Base-by-base conservation (phyloP, 75 land plant species). In the Gnetum montanum region DNA sequence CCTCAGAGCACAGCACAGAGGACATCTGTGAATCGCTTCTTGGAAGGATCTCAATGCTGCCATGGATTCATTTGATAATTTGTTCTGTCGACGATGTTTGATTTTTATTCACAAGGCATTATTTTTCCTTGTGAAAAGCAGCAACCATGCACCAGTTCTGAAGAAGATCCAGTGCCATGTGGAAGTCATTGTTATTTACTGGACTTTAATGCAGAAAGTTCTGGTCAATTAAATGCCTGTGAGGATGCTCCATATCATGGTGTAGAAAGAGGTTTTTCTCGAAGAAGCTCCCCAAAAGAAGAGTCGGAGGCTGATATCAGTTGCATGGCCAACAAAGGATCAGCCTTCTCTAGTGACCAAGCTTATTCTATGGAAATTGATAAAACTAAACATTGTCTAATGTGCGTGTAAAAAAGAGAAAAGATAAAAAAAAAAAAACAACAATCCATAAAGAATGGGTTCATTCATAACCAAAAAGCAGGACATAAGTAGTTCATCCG, bases 21-120 rank as follows among this genome's bases (percentile, higher is more conserved):
- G 36, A 26, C 33, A 60, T 54, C 34, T 57, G 35, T 48, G 47
- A 64, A 11, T 54, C 55, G 31, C 63, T 66, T 48, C 61, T 74
- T 43, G 75, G 85, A 88, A 82, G 61, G 85, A 80, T 61, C 83
- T 95, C 15, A 50, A 63, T 72, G 73, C 79, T 49, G 88, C 99
- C 29, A 73, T 95, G 72, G 97, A 90, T 78, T 95, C 99, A 40
- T 90, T 95, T 70, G 99, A 95, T 59, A 90, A 83, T 61, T 72
- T 90, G 34, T 95, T 95, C 60, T 95, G 99, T 57, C 85, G 99
- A 0, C 86, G 99, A 38, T 95, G 99, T 76, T 63, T 95, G 88
- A 96, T 95, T 78, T 23, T 24, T 6, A 18, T 72, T 82, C 90
- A 36, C 96, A 94, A 59, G 66, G 55, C 48, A 34, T 86, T 15